Conservation (phyloP, 805 yeast species). For the Saccharomycopsis selenospora region DNA sequence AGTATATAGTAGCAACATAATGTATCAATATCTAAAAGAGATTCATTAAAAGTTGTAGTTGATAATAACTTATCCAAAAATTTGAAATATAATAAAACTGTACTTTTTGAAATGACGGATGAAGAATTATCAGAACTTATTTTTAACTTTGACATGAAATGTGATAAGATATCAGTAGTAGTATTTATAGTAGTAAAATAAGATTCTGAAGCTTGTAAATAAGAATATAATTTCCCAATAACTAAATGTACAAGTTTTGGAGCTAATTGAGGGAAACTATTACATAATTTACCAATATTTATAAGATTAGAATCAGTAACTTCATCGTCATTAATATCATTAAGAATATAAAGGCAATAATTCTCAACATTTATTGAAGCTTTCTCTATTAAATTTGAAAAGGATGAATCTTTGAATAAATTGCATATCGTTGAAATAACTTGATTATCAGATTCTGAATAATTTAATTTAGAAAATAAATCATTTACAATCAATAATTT, state of each 20-base stretch:
- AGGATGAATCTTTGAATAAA: conserved; percentile 2
- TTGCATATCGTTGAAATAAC: conserved; percentile 4
- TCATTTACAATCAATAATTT: conserved; percentile 3
- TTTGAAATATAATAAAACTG: conserved; percentile 4
- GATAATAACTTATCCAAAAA: conserved; percentile 11
- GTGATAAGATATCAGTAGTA: background rate
- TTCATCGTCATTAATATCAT: background rate
- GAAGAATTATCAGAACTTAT: background rate
- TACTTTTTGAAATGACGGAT: conserved; percentile 1
- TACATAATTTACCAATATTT: conserved; percentile 3
- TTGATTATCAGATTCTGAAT: background rate
- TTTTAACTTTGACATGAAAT: background rate
- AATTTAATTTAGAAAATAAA: conserved; percentile 2
- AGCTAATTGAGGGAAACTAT: background rate
- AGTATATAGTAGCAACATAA: conserved; percentile 32
- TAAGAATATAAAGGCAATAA: conserved; percentile 10
- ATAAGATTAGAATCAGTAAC: background rate
- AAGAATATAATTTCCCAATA: background rate
- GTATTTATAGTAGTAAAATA: background rate
- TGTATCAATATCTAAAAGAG: conserved; percentile 23
- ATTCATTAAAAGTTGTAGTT: background rate
- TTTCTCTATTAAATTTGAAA: background rate
- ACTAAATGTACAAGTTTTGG: conserved; percentile 1
- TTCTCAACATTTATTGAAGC: conserved; percentile 4
- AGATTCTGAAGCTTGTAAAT: background rate